Evolutionary conservation across 495 filamentous ascomycete genomes (phyloP).

Genomic region (Paragyromitra xinjiangensis): DNA sequence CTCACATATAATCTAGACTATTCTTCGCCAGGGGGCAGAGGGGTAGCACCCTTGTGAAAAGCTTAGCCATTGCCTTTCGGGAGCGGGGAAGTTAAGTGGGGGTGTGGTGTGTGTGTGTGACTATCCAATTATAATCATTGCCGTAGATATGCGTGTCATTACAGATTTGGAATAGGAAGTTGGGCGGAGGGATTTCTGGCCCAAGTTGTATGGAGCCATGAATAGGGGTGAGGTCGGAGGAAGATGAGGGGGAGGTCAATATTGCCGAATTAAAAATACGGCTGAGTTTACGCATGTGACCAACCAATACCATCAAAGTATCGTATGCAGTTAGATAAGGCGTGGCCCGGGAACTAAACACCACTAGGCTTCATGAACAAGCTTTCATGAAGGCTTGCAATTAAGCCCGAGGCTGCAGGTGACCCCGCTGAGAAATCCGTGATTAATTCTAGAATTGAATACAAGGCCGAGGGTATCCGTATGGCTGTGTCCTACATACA

Average conservation of each 20-base stretch:
- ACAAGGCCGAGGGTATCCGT: slow-evolving; percentile 9
- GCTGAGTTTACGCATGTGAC: neutral
- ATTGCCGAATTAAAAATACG: neutral
- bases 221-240: neutral
- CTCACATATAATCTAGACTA: slow-evolving; percentile 11
- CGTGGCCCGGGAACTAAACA: neutral
- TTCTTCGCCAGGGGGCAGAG: slow-evolving; percentile 9
- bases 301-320: neutral
- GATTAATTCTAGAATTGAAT: neutral
- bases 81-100: slow-evolving; percentile 33
- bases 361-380: neutral
- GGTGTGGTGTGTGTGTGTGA: neutral
- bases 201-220: slow-evolving; percentile 7
- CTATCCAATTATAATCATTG: slow-evolving; percentile 11
- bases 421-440: neutral
- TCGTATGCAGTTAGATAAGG: slow-evolving; percentile 1
- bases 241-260: neutral
- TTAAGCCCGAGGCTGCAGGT: slow-evolving; percentile 6
- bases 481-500: neutral
- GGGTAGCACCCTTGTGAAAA: slow-evolving; percentile 19
- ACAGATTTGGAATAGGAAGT: slow-evolving; percentile 32
- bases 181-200: slow-evolving; percentile 21
- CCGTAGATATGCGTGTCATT: slow-evolving; percentile 23
- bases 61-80: slow-evolving; percentile 29
- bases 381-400: neutral